phyloP scores from a whole-genome alignment of 2,329 filamentous ascomycete genomes.

The Madurella fahalii region DNA sequence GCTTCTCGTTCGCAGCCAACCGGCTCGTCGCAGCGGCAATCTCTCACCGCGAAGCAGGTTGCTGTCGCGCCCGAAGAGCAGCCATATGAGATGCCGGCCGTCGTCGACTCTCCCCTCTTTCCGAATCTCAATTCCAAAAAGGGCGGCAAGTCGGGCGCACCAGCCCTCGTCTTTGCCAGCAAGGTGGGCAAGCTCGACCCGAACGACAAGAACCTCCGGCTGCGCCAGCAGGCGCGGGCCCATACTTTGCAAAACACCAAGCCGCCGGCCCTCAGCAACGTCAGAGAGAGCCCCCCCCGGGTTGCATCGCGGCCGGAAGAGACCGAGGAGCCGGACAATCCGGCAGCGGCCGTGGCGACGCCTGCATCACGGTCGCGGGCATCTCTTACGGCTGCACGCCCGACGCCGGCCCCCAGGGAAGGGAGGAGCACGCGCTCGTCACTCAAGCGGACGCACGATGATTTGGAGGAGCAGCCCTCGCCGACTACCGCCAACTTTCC shows the following conservation, averaged over 20 bases:
- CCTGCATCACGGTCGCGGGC: conserved; percentile 15
- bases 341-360: conserved; percentile 8
- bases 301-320: not conserved
- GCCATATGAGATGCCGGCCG: conserved; percentile 28
- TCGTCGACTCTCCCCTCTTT: conserved; percentile 25
- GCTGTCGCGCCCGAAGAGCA: conserved; percentile 20
- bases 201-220: conserved; percentile 24
- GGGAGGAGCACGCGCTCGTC: conserved; percentile 46
- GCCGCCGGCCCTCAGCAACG: conserved; percentile 7
- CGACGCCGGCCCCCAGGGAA: conserved; percentile 31
- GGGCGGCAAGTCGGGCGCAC: conserved; percentile 26
- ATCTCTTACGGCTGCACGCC: conserved; percentile 17
- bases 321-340: not conserved
- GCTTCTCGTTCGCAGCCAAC: conserved; percentile 3
- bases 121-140: conserved; percentile 29
- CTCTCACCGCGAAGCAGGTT: conserved; percentile 11
- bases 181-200: conserved; percentile 27
- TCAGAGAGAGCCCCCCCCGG: conserved; percentile 3
- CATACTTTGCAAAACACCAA: conserved; percentile 32
- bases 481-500: conserved; percentile 49
- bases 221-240: conserved; percentile 28
- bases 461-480: conserved; percentile 50
- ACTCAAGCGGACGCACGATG: conserved; percentile 52
- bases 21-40: conserved; percentile 12
- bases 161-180: conserved; percentile 21